A percentile compares a stretch with the other conserved stretches of the same genome.
Evolutionary conservation across 192 early-diverging fungal genomes (phyloP).

Genomic region (Tieghemiomyces parasiticus): DNA sequence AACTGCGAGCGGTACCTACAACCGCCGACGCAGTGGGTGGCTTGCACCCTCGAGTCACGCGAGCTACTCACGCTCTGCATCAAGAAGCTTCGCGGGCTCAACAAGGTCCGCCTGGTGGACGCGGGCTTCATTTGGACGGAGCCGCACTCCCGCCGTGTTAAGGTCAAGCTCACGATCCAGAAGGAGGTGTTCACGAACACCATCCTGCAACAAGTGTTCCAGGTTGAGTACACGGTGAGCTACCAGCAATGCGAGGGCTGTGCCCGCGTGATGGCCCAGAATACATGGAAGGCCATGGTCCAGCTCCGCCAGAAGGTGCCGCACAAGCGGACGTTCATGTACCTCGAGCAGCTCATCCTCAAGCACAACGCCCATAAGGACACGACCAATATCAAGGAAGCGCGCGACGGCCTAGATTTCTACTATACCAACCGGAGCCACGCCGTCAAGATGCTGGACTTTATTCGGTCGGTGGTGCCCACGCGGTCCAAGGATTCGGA

Average conservation of each 20-base stretch:
- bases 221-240: constrained; percentile 85
- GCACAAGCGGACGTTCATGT: constrained; percentile 97
- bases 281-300: constrained; percentile 95
- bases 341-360: constrained; percentile 94
- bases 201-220: constrained; percentile 91
- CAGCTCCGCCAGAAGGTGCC: constrained; percentile 96
- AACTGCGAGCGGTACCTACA: constrained; percentile 96
- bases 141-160: constrained; percentile 78
- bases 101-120: constrained; percentile 89
- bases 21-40: constrained; percentile 85
- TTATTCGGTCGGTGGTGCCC: constrained; percentile 75
- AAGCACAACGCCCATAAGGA: constrained; percentile 96
- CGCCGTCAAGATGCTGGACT: constrained; percentile 93
- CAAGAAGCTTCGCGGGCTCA: constrained; percentile 80
- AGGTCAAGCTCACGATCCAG: constrained; percentile 97
- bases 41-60: constrained; percentile 70
- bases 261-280: constrained; percentile 85
- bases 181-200: constrained; percentile 94
- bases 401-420: constrained; percentile 93
- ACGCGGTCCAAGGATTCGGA: constrained; percentile 79
- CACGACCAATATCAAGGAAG: constrained; percentile 96
- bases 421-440: constrained; percentile 80
- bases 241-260: constrained; percentile 95
- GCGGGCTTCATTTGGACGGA: constrained; percentile 99
- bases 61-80: constrained; percentile 87